A percentile compares a stretch with the other conserved stretches of the same genome.
These are phyloP conservation scores for Chaetomiaceae sp. DNA, from an alignment of 2,329 filamentous ascomycete genomes.

Conservation along the genomic window DNA sequence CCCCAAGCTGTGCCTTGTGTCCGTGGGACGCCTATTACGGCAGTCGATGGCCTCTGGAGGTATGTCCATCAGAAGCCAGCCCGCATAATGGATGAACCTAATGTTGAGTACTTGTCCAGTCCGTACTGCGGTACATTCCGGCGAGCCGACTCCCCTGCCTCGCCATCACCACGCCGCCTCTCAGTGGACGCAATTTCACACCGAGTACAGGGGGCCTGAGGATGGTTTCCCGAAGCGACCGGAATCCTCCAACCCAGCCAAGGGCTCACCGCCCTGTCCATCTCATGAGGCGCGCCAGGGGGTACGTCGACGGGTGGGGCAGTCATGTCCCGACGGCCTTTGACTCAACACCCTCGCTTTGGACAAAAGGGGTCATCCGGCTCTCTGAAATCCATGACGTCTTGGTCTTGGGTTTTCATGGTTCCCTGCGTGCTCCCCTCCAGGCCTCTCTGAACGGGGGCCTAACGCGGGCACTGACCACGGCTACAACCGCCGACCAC, in stretches of 20 bases:
- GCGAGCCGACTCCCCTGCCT: slow-evolving; percentile 14
- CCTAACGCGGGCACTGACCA: too few species aligned
- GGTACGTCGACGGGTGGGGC: slow-evolving; percentile 6
- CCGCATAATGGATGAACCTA: slow-evolving; percentile 1
- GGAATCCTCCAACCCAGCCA: slow-evolving; percentile 11
- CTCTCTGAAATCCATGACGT: too few species aligned
- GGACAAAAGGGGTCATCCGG: too few species aligned
- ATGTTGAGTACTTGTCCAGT: background rate
- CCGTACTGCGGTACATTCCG: slow-evolving; percentile 12
- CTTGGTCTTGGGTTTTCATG: too few species aligned
- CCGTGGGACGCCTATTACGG: background rate
- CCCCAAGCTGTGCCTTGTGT: background rate
- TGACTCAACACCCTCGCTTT: too few species aligned
- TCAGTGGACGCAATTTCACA: slow-evolving; percentile 16
- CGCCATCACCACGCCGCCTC: slow-evolving; percentile 9
- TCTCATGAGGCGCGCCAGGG: slow-evolving; percentile 12
- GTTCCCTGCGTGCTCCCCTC: too few species aligned
- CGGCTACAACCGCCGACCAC: slow-evolving; percentile 11
- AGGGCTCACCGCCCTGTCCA: slow-evolving; percentile 23
- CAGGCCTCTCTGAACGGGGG: too few species aligned
- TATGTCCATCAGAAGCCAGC: slow-evolving; percentile 9
- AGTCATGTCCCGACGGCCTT: too few species aligned
- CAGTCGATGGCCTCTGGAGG: too few species aligned
- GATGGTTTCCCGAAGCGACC: slow-evolving; percentile 18
- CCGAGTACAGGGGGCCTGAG: slow-evolving; percentile 15